Conservation (phyloP, 2,329 filamentous ascomycete species). For the Microdochium bolleyi region DNA sequence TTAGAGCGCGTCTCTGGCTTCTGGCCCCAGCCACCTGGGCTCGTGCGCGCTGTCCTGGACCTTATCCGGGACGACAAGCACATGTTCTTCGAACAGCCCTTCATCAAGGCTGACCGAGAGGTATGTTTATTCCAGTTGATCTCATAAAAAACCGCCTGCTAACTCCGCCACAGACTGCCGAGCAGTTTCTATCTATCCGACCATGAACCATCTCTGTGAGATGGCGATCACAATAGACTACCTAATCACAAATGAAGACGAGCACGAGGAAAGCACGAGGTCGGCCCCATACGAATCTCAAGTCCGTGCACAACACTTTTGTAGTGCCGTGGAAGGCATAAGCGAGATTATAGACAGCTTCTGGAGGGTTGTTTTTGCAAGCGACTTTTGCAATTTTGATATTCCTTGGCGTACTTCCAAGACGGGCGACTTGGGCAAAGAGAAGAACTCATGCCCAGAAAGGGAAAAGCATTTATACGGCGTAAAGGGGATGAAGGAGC, state of each 20-base stretch:
- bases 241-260: not conserved
- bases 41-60: conserved; percentile 82
- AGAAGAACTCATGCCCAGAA: not conserved
- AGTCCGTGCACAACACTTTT: not conserved
- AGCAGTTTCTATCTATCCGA: not conserved
- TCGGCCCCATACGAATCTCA: not conserved
- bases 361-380: not conserved
- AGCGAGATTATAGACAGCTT: not conserved
- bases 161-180: not conserved
- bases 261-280: not conserved
- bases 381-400: not conserved
- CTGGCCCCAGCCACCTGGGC: conserved; percentile 91
- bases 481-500: not conserved
- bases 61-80: conserved; percentile 87
- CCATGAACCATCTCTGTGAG: not conserved
- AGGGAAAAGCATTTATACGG: not conserved
- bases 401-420: not conserved
- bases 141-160: no score
- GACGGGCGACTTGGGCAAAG: not conserved
- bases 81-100: conserved; percentile 86
- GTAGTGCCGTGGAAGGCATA: not conserved
- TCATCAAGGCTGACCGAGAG: conserved; percentile 84
- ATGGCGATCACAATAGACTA: not conserved
- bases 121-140: no score
- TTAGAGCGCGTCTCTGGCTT: conserved; percentile 82